Base-by-base conservation (phyloP, 73 alveolate genomes). In the Effrenium voratum region DNA sequence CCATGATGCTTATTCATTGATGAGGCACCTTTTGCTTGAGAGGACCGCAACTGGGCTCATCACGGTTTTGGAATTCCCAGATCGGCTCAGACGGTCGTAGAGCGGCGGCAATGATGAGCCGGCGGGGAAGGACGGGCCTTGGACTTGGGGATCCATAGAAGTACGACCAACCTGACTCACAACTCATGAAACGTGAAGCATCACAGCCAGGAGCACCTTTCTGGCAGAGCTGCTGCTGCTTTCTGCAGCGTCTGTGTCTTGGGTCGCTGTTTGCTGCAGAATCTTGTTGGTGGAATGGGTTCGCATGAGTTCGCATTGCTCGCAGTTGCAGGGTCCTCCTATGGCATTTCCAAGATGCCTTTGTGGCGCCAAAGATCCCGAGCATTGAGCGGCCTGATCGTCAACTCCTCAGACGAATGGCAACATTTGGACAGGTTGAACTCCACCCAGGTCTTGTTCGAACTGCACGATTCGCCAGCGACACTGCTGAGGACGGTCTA, bases 331-430 rank as follows among this genome's bases (percentile, higher is more conserved):
- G 95, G 77, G 72, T 73, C 86, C 66, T 84, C 41, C 30, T 66
- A 32, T 88, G 95, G 86, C 72, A 72, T 49, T 46, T 80, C 10
- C 45, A n/a, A 28, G 95, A 63, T 36, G 68, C 86, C 47, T 88
- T 88, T 50, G 95, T 88, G 34, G 95, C 95, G 28, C 95, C 95
- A 19, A 60, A 88, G 95, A 60, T 88, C 55, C 80, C 80, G 1
- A 50, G 55, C 46, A 28, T 52, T 77, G 77, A 55, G 38, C 50
- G 44, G 44, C 80, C 93, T 12, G 83, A 63, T 24, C 95, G 95
- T 1, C 32, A 22, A 26, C 22, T 22, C 47, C 94, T 57, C 80
- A 68, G 63, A 68, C 44, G 26, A 32, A 68, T 32, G 10, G 19
- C 15, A 30, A 0, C 44, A 6, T 12, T 38, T 15, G 84, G 6